phyloP scores from a whole-genome alignment of 352 stramenopile species.

The Phytophthora fragariaefolia region DNA sequence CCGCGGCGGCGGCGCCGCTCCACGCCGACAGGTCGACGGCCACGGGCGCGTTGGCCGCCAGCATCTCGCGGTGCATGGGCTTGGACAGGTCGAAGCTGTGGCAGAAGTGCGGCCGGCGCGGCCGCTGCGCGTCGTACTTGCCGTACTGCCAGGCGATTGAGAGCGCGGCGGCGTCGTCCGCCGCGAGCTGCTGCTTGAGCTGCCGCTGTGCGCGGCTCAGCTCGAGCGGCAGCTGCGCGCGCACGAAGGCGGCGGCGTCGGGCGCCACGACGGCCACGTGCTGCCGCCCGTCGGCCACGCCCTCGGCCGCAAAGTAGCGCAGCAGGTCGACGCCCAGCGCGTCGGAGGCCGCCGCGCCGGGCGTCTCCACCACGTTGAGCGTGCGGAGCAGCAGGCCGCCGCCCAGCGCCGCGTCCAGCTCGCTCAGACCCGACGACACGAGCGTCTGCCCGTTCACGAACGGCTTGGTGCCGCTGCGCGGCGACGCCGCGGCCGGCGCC shows the following conservation, averaged over 20 bases:
- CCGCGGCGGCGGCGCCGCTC: not conserved
- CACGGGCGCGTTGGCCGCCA: slow-evolving; percentile 48
- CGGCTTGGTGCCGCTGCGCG: slow-evolving; percentile 57
- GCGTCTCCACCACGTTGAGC: slow-evolving; percentile 56
- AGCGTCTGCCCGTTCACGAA: slow-evolving; percentile 77
- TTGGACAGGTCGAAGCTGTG: slow-evolving; percentile 79
- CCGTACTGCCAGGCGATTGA: slow-evolving; percentile 84
- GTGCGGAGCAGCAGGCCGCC: slow-evolving; percentile 62
- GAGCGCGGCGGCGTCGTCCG: slow-evolving; percentile 31
- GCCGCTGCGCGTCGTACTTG: slow-evolving; percentile 51
- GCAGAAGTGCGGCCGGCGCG: slow-evolving; percentile 54
- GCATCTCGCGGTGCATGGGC: slow-evolving; percentile 58
- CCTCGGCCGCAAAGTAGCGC: slow-evolving; percentile 72
- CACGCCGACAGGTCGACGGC: slow-evolving; percentile 31
- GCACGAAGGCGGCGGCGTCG: slow-evolving; percentile 47
- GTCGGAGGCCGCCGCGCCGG: slow-evolving; percentile 26
- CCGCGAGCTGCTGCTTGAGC: slow-evolving; percentile 58
- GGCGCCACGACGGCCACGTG: slow-evolving; percentile 44
- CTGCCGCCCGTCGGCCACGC: slow-evolving; percentile 50
- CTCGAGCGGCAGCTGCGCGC: slow-evolving; percentile 58
- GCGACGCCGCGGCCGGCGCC: not conserved
- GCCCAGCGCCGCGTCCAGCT: slow-evolving; percentile 63
- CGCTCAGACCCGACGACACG: slow-evolving; percentile 54
- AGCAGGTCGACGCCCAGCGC: slow-evolving; percentile 57
- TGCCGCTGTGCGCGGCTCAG: slow-evolving; percentile 74